phyloP scores from a whole-genome alignment of 2,329 filamentous ascomycete genomes.

The Pseudocercospora vitis region DNA sequence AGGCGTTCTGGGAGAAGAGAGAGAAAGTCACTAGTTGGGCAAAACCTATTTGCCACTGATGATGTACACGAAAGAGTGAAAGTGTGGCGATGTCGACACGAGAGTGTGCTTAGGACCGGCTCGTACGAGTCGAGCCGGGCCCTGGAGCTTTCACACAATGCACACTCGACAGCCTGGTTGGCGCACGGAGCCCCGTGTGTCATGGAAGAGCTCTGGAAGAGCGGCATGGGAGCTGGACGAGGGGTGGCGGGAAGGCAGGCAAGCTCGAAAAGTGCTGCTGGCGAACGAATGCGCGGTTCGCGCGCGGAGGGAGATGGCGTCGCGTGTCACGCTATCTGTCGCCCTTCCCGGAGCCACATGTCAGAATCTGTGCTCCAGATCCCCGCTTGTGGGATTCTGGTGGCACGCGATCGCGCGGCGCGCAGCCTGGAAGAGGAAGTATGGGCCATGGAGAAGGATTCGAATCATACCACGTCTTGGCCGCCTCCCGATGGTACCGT shows the following conservation, averaged over 20 bases:
- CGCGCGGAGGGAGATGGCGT: neutral
- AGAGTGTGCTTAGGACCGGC: neutral
- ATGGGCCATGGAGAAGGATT: slow-evolving; percentile 4
- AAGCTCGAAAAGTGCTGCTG: neutral
- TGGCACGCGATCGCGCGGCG: slow-evolving; percentile 14
- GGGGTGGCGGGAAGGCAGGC: neutral
- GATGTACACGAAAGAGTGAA: no score
- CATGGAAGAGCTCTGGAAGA: slow-evolving; percentile 19
- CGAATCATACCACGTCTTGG: slow-evolving; percentile 9
- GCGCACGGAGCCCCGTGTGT: slow-evolving; percentile 15
- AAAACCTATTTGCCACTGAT: neutral
- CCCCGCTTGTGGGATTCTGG: slow-evolving; percentile 10
- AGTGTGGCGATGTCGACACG: no score
- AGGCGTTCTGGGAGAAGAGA: neutral
- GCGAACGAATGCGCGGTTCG: neutral
- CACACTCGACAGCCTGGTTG: no score
- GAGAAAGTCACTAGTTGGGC: neutral
- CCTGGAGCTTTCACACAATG: no score
- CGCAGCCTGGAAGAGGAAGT: slow-evolving; percentile 11
- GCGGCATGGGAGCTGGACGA: neutral
- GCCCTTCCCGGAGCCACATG: neutral
- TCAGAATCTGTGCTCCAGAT: slow-evolving; percentile 14
- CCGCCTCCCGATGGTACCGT: slow-evolving; percentile 16
- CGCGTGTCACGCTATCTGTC: slow-evolving; percentile 7
- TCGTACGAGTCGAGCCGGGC: neutral